Evolutionary conservation across 2,329 filamentous ascomycete genomes (phyloP).

Genomic region (Colletotrichum sp.): DNA sequence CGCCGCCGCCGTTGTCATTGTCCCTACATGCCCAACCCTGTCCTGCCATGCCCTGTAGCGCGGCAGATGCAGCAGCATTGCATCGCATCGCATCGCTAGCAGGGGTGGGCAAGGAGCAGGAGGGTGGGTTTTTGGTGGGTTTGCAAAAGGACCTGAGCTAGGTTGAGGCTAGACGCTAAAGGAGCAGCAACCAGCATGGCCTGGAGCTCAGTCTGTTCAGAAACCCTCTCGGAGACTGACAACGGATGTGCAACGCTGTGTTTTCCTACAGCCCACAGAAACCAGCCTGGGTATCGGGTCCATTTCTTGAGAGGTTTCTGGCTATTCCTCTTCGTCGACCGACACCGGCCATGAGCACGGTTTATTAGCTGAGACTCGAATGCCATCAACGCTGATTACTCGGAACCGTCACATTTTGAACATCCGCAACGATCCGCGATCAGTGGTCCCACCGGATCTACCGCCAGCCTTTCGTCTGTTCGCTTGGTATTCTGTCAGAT

Average conservation of each 20-base stretch:
- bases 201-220: neutral
- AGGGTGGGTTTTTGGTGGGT: conserved; percentile 19
- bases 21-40: conserved; percentile 14
- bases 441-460: neutral
- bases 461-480: neutral
- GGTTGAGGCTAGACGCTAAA: conserved; percentile 18
- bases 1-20: conserved; percentile 11
- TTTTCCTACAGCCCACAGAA: neutral
- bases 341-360: neutral
- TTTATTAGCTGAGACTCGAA: neutral
- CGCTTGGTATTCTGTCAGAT: neutral
- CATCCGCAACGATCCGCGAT: neutral
- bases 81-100: conserved; percentile 18
- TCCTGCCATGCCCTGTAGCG: conserved; percentile 19
- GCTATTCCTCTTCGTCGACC: neutral
- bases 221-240: neutral
- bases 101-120: conserved; percentile 2
- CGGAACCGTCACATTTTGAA: neutral
- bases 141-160: conserved; percentile 23
- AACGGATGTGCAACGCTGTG: neutral
- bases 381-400: neutral
- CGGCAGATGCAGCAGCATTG: conserved; percentile 22
- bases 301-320: neutral
- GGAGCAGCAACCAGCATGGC: conserved; percentile 8
- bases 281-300: neutral